phyloP scores from a whole-genome alignment of 805 yeast genomes.

The Wickerhamomyces rabaulensis region DNA sequence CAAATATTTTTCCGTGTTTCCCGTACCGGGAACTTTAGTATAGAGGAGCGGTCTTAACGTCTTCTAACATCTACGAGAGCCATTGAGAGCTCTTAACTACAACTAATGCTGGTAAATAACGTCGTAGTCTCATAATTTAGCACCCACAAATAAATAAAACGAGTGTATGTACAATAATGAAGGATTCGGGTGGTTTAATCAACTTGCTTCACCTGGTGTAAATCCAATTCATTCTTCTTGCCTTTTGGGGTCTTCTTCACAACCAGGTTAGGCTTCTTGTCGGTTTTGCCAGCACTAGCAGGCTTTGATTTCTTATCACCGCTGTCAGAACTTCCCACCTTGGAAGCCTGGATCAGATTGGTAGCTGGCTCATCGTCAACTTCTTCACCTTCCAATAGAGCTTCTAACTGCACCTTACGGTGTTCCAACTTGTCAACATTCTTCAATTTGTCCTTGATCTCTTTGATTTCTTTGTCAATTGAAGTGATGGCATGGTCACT shows the following conservation, averaged over 20 bases:
- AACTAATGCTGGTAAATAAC: background rate
- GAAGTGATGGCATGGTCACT: constrained; percentile 61
- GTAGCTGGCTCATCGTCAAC: background rate
- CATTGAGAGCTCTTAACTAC: background rate
- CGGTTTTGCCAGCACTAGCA: background rate
- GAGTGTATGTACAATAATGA: background rate
- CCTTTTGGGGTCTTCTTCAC: background rate
- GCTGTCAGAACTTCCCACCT: background rate
- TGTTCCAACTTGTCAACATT: constrained; percentile 54
- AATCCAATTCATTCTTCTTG: background rate
- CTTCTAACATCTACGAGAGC: no score
- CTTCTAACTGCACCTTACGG: constrained; percentile 55
- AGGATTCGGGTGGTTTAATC: background rate
- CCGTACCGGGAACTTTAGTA: background rate
- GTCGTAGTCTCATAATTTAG: background rate
- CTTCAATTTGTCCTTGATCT: constrained; percentile 53
- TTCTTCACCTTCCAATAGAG: constrained; percentile 21
- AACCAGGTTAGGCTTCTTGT: background rate
- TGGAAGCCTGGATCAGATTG: background rate
- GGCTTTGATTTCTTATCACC: background rate
- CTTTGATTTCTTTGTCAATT: constrained; percentile 71
- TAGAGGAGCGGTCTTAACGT: no score
- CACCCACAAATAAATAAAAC: no score
- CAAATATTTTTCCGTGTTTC: background rate
- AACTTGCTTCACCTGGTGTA: background rate